Base-by-base conservation (phyloP, 768 basidiomycete genomes). In the Naganishia kalamii region DNA sequence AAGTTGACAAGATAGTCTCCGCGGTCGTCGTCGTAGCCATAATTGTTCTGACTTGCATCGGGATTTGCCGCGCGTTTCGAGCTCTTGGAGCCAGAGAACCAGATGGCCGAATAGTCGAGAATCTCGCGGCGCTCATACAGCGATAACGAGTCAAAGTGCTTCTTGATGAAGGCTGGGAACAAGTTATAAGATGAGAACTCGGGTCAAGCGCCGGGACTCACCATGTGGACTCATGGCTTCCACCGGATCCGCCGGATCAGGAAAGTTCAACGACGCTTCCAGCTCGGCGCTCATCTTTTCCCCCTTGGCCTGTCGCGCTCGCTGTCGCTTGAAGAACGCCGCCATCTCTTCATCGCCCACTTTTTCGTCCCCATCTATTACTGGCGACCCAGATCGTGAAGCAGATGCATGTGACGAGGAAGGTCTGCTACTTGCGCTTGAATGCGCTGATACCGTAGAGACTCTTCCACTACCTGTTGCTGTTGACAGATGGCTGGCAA, bases 11-110 rank as follows among this genome's bases (percentile, higher is more conserved):
- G 85, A 72, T 99, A 99, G 79, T 99, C 96, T 35, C 96, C 96
- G 33, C 96, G 87, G 30, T 99, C 96, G 75, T 99, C 96, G 75
- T 99, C 96, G 71, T 93, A 99, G 30, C 96, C 89, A 73, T 88
- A 85, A 77, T 99, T 99, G 77, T 92, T 92, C 21, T 84, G 83
- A 6, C 87, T 77, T 68, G 84, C 83, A 60, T 90, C 88, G 8
- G 82, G 80, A 27, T 85, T 85, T 0, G 92, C 90, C 65, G 80
- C 82, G 74, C 91, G 92, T 82, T 97, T 97, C 74, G 85, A 85
- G 74, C 87, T 88, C 65, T 83, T 83, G 6, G 85, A 84, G 30
- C 92, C 93, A 60, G 70, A 62, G 73, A 81, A 94, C 78, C 91
- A 97, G 32, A 97, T 85, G 11, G 84, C 81, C 12, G 88, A 84